These are phyloP conservation scores for Aspergillus steynii DNA, from an alignment of 495 filamentous ascomycete species.

Conservation along the genomic window DNA sequence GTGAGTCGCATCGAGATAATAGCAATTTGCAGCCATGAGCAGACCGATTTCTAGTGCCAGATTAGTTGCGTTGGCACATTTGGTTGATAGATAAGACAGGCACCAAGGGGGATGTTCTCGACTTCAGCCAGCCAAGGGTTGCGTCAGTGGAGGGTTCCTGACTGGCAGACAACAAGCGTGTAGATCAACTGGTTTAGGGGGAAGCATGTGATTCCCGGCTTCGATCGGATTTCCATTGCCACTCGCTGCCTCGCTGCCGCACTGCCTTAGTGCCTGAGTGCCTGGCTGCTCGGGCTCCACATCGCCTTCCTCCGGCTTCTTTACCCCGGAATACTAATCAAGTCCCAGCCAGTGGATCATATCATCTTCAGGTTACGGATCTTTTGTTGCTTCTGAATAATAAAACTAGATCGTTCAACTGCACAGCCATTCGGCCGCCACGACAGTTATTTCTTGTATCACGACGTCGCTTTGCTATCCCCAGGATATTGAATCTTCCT, in stretches of 20 bases:
- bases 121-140: slow-evolving; percentile 8
- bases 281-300: background rate
- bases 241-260: background rate
- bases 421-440: background rate
- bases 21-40: slow-evolving; percentile 18
- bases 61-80: background rate
- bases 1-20: slow-evolving; percentile 1
- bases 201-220: slow-evolving; percentile 1
- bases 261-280: background rate
- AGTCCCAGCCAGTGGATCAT: background rate
- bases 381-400: too few species aligned
- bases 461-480: slow-evolving; percentile 49
- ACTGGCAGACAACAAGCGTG: background rate
- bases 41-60: background rate
- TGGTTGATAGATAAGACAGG: background rate
- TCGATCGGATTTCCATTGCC: background rate
- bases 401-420: background rate
- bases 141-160: slow-evolving; percentile 17
- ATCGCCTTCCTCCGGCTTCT: background rate
- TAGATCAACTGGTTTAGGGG: slow-evolving; percentile 5
- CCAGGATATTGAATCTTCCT: slow-evolving; percentile 54
- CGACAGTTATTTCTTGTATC: slow-evolving; percentile 1
- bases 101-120: background rate
- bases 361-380: background rate
- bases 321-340: background rate